Conservation (phyloP, 2,329 filamentous ascomycete species). For the Davidsoniella virescens region DNA sequence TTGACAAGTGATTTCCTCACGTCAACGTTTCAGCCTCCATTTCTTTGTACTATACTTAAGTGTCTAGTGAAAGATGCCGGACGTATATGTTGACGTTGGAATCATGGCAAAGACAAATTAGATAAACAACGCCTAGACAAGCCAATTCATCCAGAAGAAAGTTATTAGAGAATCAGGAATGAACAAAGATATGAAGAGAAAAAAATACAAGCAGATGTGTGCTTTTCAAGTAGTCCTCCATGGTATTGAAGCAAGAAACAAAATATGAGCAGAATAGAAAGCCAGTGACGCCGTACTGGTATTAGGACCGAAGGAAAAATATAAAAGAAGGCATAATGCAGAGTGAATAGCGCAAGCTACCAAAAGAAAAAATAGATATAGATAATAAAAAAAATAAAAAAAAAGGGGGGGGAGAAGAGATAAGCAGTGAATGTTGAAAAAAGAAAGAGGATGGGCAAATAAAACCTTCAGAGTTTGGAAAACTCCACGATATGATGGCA, state of each 20-base stretch:
- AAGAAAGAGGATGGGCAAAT: constrained; percentile 4
- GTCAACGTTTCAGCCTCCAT: too few relatives aligned
- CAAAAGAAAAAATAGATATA: constrained; percentile 4
- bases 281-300: constrained; percentile 18
- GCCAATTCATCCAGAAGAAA: not conserved
- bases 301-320: constrained; percentile 31
- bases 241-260: constrained; percentile 1
- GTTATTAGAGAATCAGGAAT: constrained; percentile 5
- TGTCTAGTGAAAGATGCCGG: too few relatives aligned
- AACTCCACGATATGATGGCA: not conserved
- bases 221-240: constrained; percentile 15
- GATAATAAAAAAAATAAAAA: constrained; percentile 8
- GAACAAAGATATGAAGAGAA: not conserved
- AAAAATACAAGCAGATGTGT: not conserved
- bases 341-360: constrained; percentile 5
- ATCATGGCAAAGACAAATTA: too few relatives aligned
- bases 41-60: too few relatives aligned
- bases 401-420: constrained; percentile 2
- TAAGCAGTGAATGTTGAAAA: constrained; percentile 4
- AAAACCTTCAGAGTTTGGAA: constrained; percentile 6
- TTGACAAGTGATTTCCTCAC: too few relatives aligned
- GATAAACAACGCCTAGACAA: not conserved
- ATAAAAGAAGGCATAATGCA: constrained; percentile 21
- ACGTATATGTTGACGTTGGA: too few relatives aligned
- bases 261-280: constrained; percentile 15